A percentile compares a stretch with the other conserved stretches of the same genome.
phyloP scores from a whole-genome alignment of 768 basidiomycete genomes.

The Termitomyces sp. region DNA sequence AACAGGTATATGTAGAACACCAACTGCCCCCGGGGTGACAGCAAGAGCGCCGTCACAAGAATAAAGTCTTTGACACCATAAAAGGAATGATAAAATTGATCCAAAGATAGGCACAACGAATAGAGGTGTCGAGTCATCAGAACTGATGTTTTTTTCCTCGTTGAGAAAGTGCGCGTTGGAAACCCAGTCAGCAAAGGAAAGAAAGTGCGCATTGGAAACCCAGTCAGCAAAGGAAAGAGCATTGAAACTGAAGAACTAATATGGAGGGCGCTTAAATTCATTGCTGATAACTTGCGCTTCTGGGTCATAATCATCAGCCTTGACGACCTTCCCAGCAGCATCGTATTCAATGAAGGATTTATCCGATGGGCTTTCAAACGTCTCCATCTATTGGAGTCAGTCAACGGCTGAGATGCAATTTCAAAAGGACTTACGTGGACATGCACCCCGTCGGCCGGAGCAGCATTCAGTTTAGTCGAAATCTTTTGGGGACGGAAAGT shows the following conservation, averaged over 20 bases:
- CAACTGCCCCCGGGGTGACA: background rate
- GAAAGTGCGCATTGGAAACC: background rate
- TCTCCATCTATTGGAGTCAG: constrained; percentile 50
- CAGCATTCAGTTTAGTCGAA: constrained; percentile 27
- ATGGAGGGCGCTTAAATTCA: constrained; percentile 60
- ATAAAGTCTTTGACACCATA: background rate
- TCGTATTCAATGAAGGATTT: constrained; percentile 48
- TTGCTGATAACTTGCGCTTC: constrained; percentile 53
- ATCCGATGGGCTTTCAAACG: constrained; percentile 44
- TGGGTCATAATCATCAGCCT: constrained; percentile 43
- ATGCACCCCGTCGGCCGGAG: constrained; percentile 46
- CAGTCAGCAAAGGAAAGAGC: background rate
- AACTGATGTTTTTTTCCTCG: too few relatives aligned
- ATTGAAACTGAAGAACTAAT: constrained; percentile 16
- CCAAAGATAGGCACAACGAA: background rate
- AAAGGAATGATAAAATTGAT: background rate
- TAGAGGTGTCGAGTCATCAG: background rate
- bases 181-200: background rate
- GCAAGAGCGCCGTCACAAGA: too few relatives aligned
- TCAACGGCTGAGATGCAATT: background rate
- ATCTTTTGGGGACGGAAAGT: constrained; percentile 24
- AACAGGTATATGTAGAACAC: background rate
- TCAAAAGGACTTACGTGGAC: constrained; percentile 40
- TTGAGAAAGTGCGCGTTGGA: background rate
- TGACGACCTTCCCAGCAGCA: constrained; percentile 44